Percentiles rank a stretch among this genome's conserved stretches.
phyloP scores from a whole-genome alignment of 2,329 filamentous ascomycete genomes.

The Pyrenophora graminea region DNA sequence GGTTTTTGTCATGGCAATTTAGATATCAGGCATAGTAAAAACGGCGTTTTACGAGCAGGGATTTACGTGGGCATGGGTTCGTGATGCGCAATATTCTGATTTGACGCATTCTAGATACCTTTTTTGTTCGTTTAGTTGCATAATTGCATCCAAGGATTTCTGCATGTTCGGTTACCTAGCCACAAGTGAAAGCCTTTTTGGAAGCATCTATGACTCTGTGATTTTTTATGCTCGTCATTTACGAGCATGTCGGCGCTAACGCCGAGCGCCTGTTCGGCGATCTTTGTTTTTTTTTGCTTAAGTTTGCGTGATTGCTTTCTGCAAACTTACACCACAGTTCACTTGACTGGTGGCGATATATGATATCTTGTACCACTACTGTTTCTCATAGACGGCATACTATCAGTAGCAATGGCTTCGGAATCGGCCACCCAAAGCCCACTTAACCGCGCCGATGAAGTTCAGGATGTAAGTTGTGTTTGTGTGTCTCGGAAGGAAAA shows the following conservation, averaged over 20 bases:
- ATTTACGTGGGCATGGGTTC: constrained; percentile 8
- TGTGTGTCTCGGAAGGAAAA: background rate
- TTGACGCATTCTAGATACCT: constrained; percentile 39
- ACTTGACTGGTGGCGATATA: background rate
- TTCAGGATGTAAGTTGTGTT: constrained; percentile 41
- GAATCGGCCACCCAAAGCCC: constrained; percentile 18
- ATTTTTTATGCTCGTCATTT: constrained; percentile 10
- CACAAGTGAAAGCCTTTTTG: background rate
- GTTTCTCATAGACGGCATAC: too few relatives aligned
- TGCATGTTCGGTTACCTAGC: constrained; percentile 1
- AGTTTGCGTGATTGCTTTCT: background rate
- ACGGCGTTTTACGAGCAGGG: constrained; percentile 21
- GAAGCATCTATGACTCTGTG: constrained; percentile 16
- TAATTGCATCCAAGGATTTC: constrained; percentile 6
- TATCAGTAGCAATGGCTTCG: constrained; percentile 1
- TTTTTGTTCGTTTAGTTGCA: constrained; percentile 2
- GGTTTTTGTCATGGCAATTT: constrained; percentile 20
- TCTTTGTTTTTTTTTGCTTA: background rate
- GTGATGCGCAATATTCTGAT: constrained; percentile 21
- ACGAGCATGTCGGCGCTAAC: constrained; percentile 11
- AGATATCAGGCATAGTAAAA: constrained; percentile 13
- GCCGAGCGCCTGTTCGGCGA: constrained; percentile 5
- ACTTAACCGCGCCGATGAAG: constrained; percentile 43
- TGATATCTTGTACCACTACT: background rate
- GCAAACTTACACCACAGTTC: background rate